Base-by-base conservation (phyloP, 2,329 filamentous ascomycete genomes). In the Nemania sp. region DNA sequence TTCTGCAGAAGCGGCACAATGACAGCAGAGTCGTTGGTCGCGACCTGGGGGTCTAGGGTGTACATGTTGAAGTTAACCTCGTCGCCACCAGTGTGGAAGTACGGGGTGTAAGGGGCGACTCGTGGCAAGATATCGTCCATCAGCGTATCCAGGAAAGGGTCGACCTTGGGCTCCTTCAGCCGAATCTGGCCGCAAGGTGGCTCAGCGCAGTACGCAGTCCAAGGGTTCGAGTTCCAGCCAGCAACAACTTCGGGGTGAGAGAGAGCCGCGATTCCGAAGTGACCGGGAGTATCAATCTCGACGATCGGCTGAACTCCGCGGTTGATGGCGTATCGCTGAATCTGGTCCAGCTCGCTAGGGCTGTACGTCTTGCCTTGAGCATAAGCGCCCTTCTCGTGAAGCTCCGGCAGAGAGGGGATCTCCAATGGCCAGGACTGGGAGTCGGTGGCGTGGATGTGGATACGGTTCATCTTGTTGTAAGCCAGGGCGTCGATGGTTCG, bases 21-120 rank as follows among this genome's bases (percentile, higher is more conserved):
- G 12, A 93, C 79, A 1, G 75, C 71, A 0, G 78, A 75, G 49
- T 84, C 75, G 67, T 88, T 90, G 26, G 86, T 88, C 5, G 78
- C 71, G 31, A 96, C 84, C 1, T 83, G 88, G 4, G 86, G 82
- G 67, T 96, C 91, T 9, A 93, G 80, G 34, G 76, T 76, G 66
- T 90, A 92, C 47, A 86, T 82, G 64, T 92, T 86, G 57, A 78
- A 78, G 71, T 94, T 93, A 57, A 95, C 84, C 75, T 96, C 91
- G 65, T 96, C 91, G 49, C 91, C 91, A 39, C 91, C 91, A 1
- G 89, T 89, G 73, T 96, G 91, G 76, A 93, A 95, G 73, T 93
- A 83, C 6, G 83, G 75, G 2, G 86, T 79, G 70, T 90, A 90
- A 0, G 86, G 84, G 7, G 77, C 73, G 9, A 91, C 70, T 23